phyloP scores from a whole-genome alignment of 2,329 filamentous ascomycete species.

The Trichophyton benhamiae region DNA sequence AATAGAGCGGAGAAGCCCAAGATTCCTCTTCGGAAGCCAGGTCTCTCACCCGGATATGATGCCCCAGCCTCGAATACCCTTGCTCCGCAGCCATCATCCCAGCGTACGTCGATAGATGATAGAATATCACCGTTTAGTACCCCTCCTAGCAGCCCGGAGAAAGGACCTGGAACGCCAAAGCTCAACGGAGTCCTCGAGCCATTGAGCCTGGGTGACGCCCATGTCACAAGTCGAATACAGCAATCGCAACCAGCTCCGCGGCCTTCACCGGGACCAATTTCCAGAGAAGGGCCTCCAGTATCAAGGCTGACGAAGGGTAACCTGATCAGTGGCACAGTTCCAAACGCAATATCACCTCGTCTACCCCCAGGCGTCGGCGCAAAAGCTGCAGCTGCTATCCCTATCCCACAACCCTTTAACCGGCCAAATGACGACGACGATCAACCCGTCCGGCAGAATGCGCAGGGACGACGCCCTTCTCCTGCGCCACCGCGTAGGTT shows the following conservation, averaged over 20 bases:
- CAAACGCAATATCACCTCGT: neutral
- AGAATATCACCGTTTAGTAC: constrained; percentile 71
- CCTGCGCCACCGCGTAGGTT: neutral
- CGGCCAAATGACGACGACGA: neutral
- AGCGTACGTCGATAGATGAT: constrained; percentile 27
- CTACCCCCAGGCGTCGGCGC: neutral
- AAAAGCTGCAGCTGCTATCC: neutral
- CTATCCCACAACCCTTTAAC: neutral
- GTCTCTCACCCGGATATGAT: constrained; percentile 27
- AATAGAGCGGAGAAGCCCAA: constrained; percentile 72
- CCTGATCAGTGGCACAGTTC: neutral
- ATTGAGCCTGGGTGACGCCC: neutral
- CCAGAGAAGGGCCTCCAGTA: neutral
- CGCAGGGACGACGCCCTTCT: neutral
- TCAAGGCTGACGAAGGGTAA: neutral
- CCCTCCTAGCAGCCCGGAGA: constrained; percentile 62
- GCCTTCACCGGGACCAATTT: neutral
- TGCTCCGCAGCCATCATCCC: constrained; percentile 17
- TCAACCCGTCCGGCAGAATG: neutral
- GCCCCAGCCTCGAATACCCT: constrained; percentile 14
- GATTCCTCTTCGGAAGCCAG: constrained; percentile 39
- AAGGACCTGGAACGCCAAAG: constrained; percentile 19
- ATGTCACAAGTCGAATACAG: neutral
- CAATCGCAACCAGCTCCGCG: neutral
- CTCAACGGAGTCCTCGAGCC: neutral